Evolutionary conservation across 2,329 filamentous ascomycete species (phyloP), one percentile per base, ranked within the genome.

Genomic region (Exophiala calicioides): DNA sequence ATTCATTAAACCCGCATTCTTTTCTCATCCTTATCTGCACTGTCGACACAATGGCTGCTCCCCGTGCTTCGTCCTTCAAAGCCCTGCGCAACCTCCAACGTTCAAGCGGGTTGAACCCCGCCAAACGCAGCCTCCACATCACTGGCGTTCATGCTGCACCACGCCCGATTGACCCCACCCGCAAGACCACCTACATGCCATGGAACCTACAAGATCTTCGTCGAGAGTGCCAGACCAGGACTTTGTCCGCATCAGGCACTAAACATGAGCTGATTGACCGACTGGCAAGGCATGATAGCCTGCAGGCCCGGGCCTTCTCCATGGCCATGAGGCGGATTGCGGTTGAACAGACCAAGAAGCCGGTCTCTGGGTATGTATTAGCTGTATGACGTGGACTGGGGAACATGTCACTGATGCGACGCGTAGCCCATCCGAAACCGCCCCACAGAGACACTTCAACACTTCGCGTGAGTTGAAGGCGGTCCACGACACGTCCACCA

Each of bases 121-220:
- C 64, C 47, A 69, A 68, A 57, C 79, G 80, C 56, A 64, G 66
- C 46, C 72, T 83, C 38, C 77, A 79, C 67, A 81, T 82, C 69
- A 83, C 80, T 26, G 79, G 79, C 44, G 75, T 76, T 29, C 71
- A 79, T 20, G 79, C 78, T 39, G 80, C 75, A 51, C 58, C 70
- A 68, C 60, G 78, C 68, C 55, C 71, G 63, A 59, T 67, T 71
- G 66, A 70, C 65, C 59, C 74, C 59, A 62, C 71, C 23, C 77
- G 80, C 57, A 75, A 75, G 58, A 69, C 75, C 13, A 70, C 71
- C 31, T 77, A 77, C 48, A 67, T 74, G 24, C 73, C 77, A 47
- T 72, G 72, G 50, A 75, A 70, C 51, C 64, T 79, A 33, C 67
- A 72, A 38, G 74, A 77, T 44, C 70, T 79, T 21, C 73, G 72